These are phyloP conservation scores for Kwoniella dendrophila DNA, from an alignment of 768 basidiomycete species.

Conservation along the genomic window DNA sequence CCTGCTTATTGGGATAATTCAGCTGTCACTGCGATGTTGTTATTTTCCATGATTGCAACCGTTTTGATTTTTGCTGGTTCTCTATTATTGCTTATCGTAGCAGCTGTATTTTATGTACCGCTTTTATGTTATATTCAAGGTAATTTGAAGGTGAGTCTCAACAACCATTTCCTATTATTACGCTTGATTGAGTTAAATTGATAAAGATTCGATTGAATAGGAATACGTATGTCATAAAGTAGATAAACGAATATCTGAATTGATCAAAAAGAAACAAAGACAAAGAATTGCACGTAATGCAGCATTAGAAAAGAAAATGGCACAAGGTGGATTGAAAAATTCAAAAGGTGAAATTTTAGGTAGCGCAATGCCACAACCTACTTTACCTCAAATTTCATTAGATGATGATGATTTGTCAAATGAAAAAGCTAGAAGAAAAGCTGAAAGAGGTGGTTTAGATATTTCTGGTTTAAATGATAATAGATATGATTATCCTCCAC, in stretches of 20 bases:
- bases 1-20: conserved; percentile 61
- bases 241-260: conserved; percentile 94
- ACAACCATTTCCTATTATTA: too few relatives aligned
- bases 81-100: conserved; percentile 75
- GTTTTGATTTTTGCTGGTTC: conserved; percentile 84
- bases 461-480: conserved; percentile 9
- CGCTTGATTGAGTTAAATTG: conserved; percentile 4
- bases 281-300: conserved; percentile 79
- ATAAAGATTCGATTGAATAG: conserved; percentile 55
- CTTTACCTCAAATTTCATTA: conserved; percentile 85
- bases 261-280: conserved; percentile 88
- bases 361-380: conserved; percentile 87
- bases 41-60: conserved; percentile 87
- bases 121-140: conserved; percentile 93
- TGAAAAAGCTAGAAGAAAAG: conserved; percentile 11
- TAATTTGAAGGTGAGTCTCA: conserved; percentile 76
- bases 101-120: conserved; percentile 89
- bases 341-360: conserved; percentile 81
- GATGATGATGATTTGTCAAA: conserved; percentile 65
- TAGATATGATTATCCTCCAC: conserved; percentile 20
- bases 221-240: conserved; percentile 99
- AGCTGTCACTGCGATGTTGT: conserved; percentile 76
- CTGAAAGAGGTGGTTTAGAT: conserved; percentile 2
- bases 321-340: conserved; percentile 87
- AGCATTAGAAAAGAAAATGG: conserved; percentile 84